These are phyloP conservation scores for Lepraria neglecta DNA, from an alignment of 495 filamentous ascomycete genomes.

Conservation along the genomic window DNA sequence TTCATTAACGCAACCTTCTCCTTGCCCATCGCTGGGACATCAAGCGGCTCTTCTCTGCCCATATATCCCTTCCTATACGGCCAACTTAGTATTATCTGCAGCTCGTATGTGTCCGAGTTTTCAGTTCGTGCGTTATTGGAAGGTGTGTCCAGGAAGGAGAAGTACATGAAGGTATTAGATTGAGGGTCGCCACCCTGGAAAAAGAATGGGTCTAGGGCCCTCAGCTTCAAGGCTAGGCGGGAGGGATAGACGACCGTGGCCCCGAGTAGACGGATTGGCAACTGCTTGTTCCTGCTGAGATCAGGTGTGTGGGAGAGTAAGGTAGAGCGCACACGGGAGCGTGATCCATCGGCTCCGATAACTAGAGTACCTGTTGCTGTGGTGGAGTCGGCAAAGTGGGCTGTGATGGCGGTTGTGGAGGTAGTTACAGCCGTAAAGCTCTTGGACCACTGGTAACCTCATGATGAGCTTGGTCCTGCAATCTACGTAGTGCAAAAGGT, in stretches of 20 bases:
- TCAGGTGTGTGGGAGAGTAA: conserved; percentile 31
- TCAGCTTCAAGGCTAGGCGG: conserved; percentile 37
- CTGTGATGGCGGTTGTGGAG: conserved; percentile 32
- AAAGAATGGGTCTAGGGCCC: conserved; percentile 52
- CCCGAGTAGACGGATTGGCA: conserved; percentile 48
- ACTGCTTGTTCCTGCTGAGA: conserved; percentile 32
- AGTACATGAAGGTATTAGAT: conserved; percentile 52
- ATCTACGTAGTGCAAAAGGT: not conserved
- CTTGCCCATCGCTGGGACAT: conserved; percentile 37
- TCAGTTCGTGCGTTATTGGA: conserved; percentile 36
- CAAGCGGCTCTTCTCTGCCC: conserved; percentile 23
- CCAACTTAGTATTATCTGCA: conserved; percentile 51
- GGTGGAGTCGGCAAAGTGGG: conserved; percentile 48
- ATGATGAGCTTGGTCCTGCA: not conserved
- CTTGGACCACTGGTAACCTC: conserved; percentile 11
- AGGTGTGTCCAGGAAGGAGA: conserved; percentile 48
- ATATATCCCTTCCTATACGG: conserved; percentile 37
- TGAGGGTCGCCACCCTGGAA: conserved; percentile 54
- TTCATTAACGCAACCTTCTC: conserved; percentile 49
- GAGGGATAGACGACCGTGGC: conserved; percentile 38
- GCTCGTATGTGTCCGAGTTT: conserved; percentile 37
- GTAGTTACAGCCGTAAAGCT: conserved; percentile 9
- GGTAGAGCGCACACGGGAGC: conserved; percentile 40
- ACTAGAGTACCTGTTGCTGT: conserved; percentile 44
- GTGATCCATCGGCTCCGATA: conserved; percentile 51